Base-by-base conservation (phyloP, 2,329 filamentous ascomycete species). In the Didymella pinodella region DNA sequence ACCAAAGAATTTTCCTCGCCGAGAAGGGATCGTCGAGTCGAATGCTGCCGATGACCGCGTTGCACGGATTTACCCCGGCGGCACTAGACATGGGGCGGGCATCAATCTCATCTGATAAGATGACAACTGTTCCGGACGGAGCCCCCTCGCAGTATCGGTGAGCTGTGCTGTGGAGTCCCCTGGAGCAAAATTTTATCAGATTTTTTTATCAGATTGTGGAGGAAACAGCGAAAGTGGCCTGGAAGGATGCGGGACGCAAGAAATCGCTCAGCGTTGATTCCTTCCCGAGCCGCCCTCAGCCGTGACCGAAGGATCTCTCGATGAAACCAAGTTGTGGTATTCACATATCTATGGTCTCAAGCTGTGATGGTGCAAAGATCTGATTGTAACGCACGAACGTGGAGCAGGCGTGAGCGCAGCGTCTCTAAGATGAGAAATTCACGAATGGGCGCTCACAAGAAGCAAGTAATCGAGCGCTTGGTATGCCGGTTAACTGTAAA, bases 61-160 rank as follows among this genome's bases (percentile, higher is more conserved):
- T 54, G 50, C 57, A 47, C 54, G 58, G 59, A 31, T 14, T 38
- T 48, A 63, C 38, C 49, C 51, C 51, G 46, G 54, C 48, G 53
- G 40, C 49, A 41, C 25, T 43, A 45, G 41, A 46, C 61, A 61
- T 26, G 48, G 59, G 49, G 32, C 41, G 53, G 60, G 43, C 53
- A 47, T 61, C 34, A 54, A 69, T 66, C 61, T 64, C 55, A 72
- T 72, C 69, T 67, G 68, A 72, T 72, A 70, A 72, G 68, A 71
- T 70, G 38, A 47, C 12, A 29, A 34, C 20, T 20, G 8, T 7
- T 20, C 11, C 11, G 28, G 16, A 20, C 11, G 28, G 16, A 49
- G 36, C 14, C 48, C 14, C 48, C 8, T 50, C 53, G 61, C 68
- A 62, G 65, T 51, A 60, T 67, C 59, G 65, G 65, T 61, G 57